Percentiles rank a stretch among this genome's conserved stretches.
phyloP scores from a whole-genome alignment of 208 protist genomes.

The Leishmania tropica region DNA sequence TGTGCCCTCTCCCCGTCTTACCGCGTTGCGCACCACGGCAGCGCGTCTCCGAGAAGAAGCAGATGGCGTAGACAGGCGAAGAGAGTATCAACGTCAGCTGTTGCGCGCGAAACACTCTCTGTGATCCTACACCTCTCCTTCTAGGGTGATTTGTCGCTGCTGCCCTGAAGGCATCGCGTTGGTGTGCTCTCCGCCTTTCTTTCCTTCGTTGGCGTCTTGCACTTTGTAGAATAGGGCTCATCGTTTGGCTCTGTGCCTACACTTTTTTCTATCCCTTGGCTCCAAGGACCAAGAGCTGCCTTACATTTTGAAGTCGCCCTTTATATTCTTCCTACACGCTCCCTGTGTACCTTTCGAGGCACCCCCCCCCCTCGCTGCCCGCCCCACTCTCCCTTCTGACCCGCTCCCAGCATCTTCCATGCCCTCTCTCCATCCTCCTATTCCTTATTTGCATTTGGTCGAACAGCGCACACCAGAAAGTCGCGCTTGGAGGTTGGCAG shows the following conservation, averaged over 20 bases:
- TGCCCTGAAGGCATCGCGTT: background rate
- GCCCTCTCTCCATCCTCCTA: background rate
- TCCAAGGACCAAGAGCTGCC: too few relatives aligned
- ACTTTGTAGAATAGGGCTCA: background rate
- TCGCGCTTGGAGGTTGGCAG: background rate
- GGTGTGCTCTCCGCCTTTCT: background rate
- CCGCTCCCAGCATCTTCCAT: background rate
- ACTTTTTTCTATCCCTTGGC: background rate
- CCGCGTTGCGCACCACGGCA: constrained; percentile 35
- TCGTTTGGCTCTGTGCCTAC: background rate
- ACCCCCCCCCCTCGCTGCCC: background rate
- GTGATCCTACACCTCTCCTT: background rate
- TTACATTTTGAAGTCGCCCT: background rate
- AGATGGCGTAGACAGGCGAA: constrained; percentile 42
- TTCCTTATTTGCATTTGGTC: background rate
- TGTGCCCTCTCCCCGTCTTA: constrained; percentile 28
- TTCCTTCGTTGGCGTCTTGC: background rate
- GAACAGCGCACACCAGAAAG: background rate
- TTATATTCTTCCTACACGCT: background rate
- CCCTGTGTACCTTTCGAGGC: background rate
- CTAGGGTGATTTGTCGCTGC: background rate
- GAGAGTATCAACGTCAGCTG: constrained; percentile 16
- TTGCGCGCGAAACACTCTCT: constrained; percentile 2
- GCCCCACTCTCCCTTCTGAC: background rate
- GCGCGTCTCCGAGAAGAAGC: constrained; percentile 52